Evolutionary conservation across 495 filamentous ascomycete species (phyloP), one percentile per base, ranked within the genome.

Genomic region (Ramalina intermedia): DNA sequence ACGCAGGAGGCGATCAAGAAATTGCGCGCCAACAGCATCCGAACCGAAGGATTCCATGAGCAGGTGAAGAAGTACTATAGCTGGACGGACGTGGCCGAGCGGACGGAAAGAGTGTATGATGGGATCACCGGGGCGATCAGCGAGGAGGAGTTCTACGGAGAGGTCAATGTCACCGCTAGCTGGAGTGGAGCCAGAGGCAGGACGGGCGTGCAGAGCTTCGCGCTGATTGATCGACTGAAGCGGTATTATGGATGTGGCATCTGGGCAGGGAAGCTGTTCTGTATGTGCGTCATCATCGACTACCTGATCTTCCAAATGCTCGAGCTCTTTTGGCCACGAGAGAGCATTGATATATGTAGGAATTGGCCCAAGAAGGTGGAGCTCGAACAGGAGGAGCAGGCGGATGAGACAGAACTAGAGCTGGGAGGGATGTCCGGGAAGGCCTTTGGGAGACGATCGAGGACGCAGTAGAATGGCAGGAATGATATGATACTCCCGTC

Each of bases 201-300:
- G 37, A 80, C 82, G 1, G 78, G 80, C 21, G 76, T 79, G 17
- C 81, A 84, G 55, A 88, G 83, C 61, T 93, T 91, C 64, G 85
- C 87, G 1, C 74, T 98, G 23, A 94, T 98, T 56, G 91, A 98
- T 59, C 75, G 91, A 17, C 63, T 98, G 20, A 98, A 98, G 64
- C 67, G 89, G 23, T 96, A 98, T 58, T 98, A 96, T 59, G 91
- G 91, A n/a, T 98, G 91, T 58, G 91, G 91, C n/a, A 87, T 96
- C 37, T 98, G 91, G 91, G 91, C 91, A 9, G 91, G 91, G 7
- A 98, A 98, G 65, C 65, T 98, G 20, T 98, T 98, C 60, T 94
- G 89, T 56, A 65, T 98, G 2, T 96, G 88, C 51, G 89, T 90
- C 14, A 80, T 96, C 52, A 82, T 98, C 41, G 91, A 98, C 60